These are phyloP conservation scores for Heterobasidion parviporum DNA, from an alignment of 1,284 basidiomycete genomes.

Conservation along the genomic window DNA sequence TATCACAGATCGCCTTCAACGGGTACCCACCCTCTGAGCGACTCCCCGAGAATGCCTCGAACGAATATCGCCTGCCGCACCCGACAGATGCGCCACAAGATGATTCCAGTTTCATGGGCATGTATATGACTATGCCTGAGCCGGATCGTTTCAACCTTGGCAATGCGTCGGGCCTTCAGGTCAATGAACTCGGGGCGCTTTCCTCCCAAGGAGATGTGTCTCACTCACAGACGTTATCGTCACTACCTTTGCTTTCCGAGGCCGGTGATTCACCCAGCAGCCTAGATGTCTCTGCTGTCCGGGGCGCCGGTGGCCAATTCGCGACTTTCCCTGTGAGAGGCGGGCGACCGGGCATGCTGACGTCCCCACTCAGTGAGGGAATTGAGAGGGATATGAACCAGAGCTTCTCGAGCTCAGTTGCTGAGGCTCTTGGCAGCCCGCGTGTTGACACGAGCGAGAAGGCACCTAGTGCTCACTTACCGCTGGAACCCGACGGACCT, in stretches of 20 bases:
- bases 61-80: neutral
- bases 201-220: too few species aligned
- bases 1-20: conserved; percentile 49
- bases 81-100: neutral
- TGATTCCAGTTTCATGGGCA: neutral
- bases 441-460: neutral
- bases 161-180: too few species aligned
- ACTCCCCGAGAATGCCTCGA: neutral
- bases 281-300: too few species aligned
- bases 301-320: conserved; percentile 30
- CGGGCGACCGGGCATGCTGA: conserved; percentile 1
- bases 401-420: conserved; percentile 5
- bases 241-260: too few species aligned
- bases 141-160: neutral
- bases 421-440: neutral
- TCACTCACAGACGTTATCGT: too few species aligned
- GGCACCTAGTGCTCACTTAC: neutral
- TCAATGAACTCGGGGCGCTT: too few species aligned
- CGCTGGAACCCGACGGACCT: neutral
- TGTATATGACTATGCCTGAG: conserved; percentile 1
- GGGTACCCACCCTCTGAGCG: conserved; percentile 22
- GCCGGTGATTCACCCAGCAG: too few species aligned
- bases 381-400: neutral
- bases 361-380: neutral
- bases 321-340: conserved; percentile 47